phyloP scores from a whole-genome alignment of 768 basidiomycete species.

The Boletus rubescentipes region DNA sequence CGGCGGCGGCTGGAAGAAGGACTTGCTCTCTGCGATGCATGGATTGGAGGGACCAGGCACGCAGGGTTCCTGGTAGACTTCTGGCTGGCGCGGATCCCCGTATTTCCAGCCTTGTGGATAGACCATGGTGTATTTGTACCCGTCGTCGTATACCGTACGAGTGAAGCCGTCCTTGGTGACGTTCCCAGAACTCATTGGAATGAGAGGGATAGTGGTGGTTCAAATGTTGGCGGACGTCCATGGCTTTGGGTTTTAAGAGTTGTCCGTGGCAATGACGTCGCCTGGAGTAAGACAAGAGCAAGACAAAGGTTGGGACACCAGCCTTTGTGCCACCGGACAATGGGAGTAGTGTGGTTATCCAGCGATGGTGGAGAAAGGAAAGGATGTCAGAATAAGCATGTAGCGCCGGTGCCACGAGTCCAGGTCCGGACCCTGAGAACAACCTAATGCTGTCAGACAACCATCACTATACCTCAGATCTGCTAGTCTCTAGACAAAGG shows the following conservation, averaged over 20 bases:
- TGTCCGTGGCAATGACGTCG: neutral
- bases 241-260: neutral
- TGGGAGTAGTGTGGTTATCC: neutral
- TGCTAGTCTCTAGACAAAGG: no score
- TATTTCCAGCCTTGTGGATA: conserved; percentile 9
- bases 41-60: neutral
- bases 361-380: neutral
- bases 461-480: no score
- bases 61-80: neutral
- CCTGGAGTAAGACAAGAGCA: neutral
- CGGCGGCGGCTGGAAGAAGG: neutral
- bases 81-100: conserved; percentile 4
- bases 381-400: neutral
- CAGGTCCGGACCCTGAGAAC: no score
- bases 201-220: neutral
- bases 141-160: conserved; percentile 4
- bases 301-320: neutral
- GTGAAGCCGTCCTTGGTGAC: conserved; percentile 4
- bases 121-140: conserved; percentile 7
- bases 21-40: neutral
- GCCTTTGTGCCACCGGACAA: neutral
- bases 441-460: no score
- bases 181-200: neutral
- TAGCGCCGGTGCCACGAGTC: no score
- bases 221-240: neutral